These are phyloP conservation scores for Paraconiothyrium sp. DNA, from an alignment of 2,329 filamentous ascomycete genomes.

Conservation along the genomic window DNA sequence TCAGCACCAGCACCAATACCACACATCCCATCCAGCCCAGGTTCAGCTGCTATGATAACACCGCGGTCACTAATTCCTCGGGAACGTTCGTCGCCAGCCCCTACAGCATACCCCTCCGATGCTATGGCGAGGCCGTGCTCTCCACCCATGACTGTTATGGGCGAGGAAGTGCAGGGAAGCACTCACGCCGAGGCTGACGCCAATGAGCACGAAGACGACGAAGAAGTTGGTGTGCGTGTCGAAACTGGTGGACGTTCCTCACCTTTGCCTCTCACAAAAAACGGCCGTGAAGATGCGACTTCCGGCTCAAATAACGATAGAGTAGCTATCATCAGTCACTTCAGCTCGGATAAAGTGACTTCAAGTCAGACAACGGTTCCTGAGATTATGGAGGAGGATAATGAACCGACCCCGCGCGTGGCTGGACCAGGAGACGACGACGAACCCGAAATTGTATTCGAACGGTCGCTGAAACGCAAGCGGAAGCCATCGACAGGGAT, in stretches of 20 bases:
- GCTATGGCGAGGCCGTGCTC: not conserved
- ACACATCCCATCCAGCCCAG: slow-evolving; percentile 35
- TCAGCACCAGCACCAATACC: slow-evolving; percentile 26
- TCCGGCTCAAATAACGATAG: not conserved
- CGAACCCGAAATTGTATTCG: slow-evolving; percentile 53
- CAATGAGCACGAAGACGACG: not conserved
- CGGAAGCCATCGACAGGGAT: slow-evolving; percentile 31
- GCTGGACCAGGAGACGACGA: slow-evolving; percentile 34
- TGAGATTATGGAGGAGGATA: slow-evolving; percentile 35
- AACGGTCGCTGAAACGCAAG: slow-evolving; percentile 56
- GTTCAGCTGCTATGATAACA: slow-evolving; percentile 24
- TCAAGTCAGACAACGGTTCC: slow-evolving; percentile 59
- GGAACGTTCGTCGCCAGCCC: slow-evolving; percentile 32
- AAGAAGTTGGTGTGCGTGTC: not conserved
- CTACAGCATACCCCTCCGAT: slow-evolving; percentile 18
- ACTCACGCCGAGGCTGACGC: not conserved
- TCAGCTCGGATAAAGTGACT: slow-evolving; percentile 27
- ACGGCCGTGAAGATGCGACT: not conserved
- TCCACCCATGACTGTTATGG: not conserved
- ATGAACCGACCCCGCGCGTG: slow-evolving; percentile 14
- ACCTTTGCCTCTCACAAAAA: not conserved
- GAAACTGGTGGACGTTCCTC: not conserved
- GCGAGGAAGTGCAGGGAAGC: not conserved
- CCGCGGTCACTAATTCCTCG: slow-evolving; percentile 23
- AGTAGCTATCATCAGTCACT: slow-evolving; percentile 12